These are phyloP conservation scores for Aegilops tauschii DNA, from an alignment of 176 grass and related monocot species.

Conservation along the genomic window DNA sequence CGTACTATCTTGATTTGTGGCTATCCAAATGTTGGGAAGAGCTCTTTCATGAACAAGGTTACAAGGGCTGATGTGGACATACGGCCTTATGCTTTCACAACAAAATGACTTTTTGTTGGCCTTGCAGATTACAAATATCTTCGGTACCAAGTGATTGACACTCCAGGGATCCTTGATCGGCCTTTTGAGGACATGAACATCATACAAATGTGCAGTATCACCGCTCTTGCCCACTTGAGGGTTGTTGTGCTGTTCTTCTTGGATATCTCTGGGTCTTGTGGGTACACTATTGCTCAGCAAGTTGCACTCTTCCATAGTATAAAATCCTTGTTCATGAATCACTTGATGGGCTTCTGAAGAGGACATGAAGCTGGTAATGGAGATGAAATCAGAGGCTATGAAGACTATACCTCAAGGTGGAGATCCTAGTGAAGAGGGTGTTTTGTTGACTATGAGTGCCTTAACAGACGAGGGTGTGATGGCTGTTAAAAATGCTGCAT, in stretches of 20 bases:
- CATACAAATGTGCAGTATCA: conserved; percentile 59
- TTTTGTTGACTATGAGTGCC: conserved; percentile 71
- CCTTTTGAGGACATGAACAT: conserved; percentile 59
- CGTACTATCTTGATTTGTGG: conserved; percentile 54
- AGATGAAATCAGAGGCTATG: conserved; percentile 54
- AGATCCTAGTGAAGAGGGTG: conserved; percentile 57
- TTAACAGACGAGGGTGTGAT: conserved; percentile 75
- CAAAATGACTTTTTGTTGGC: conserved; percentile 51
- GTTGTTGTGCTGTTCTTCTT: conserved; percentile 53
- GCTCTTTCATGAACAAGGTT: conserved; percentile 75
- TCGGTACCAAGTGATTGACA: conserved; percentile 78
- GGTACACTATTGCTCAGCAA: conserved; percentile 65
- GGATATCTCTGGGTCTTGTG: conserved; percentile 74
- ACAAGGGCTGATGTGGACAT: conserved; percentile 73
- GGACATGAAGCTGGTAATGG: conserved; percentile 67
- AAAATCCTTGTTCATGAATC: conserved; percentile 73
- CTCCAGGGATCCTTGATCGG: conserved; percentile 69
- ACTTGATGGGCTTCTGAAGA: conserved; percentile 52
- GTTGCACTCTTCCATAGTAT: conserved; percentile 71
- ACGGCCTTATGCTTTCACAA: conserved; percentile 60
- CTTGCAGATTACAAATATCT: conserved; percentile 85
- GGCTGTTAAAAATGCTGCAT: conserved; percentile 59
- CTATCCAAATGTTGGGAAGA: conserved; percentile 54
- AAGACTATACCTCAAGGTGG: conserved; percentile 46
- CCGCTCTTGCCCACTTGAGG: conserved; percentile 51